These are phyloP conservation scores for Trichosanthes cucumerina DNA, from an alignment of 306 rosid species.

Conservation along the genomic window DNA sequence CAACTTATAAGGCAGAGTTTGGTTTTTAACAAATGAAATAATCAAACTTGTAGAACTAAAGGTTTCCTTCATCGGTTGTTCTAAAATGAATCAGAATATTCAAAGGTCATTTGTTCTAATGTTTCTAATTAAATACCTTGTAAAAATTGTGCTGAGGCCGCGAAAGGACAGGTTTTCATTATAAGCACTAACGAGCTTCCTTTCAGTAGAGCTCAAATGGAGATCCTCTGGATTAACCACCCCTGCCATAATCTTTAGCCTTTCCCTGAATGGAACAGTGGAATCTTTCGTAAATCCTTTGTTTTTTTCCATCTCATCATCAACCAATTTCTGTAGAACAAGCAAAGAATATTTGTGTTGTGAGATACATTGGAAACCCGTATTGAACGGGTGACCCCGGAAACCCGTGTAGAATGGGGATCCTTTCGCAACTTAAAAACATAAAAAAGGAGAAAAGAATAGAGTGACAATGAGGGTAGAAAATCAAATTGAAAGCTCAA, in stretches of 20 bases:
- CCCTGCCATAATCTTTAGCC: constrained; percentile 87
- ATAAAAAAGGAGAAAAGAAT: background rate
- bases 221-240: constrained; percentile 80
- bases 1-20: background rate
- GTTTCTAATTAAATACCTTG: constrained; percentile 28
- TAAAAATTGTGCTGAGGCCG: constrained; percentile 89
- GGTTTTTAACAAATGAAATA: background rate
- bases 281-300: constrained; percentile 87
- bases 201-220: constrained; percentile 65
- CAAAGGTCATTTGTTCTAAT: background rate
- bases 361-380: background rate
- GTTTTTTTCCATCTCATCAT: constrained; percentile 73
- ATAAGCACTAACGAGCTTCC: constrained; percentile 67
- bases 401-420: background rate
- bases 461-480: background rate
- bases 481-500: background rate
- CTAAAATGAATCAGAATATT: background rate
- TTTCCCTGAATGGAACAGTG: constrained; percentile 64
- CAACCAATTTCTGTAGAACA: constrained; percentile 51
- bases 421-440: background rate
- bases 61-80: background rate
- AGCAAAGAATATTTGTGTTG: background rate
- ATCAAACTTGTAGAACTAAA: background rate
- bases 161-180: constrained; percentile 85
- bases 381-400: background rate